Base-by-base conservation (phyloP, 805 yeast species). In the Wickerhamomyces alni region DNA sequence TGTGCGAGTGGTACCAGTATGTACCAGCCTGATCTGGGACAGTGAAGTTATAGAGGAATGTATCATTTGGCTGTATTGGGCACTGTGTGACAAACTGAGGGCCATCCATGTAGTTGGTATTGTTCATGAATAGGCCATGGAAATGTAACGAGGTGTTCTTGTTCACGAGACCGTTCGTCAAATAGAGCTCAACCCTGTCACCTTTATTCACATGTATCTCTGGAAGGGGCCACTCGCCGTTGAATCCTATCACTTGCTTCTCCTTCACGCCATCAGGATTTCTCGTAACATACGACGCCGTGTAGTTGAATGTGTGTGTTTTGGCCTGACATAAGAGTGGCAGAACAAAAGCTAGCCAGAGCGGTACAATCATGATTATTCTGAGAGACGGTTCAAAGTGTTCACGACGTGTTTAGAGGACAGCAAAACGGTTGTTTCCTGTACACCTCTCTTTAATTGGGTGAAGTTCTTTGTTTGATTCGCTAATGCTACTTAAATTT, bases 1-100 rank as follows among this genome's bases (percentile, higher is more conserved):
- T 69, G 52, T 84, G 94, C 5, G 87, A 78, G 57, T 84, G 94
- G 59, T 83, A 84, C 94, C 94, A 84, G 61, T 69, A 84, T n/a
- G 87, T 73, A 37, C 94, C 94, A 4, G 66, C 76, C 57, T 84
- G 89, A 45, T 75, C 70, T 8, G 61, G 69, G 9, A 82, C 81
- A 2, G 83, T 77, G 52, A 84, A 83, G 60, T 83, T 82, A 61
- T 84, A 84, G 33, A 79, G 57, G 55, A 70, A 72, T 2, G 87
- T 74, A 48, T 75, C 75, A 22, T 83, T 84, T 8, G 83, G 80
- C 31, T 77, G 72, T 44, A 84, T 80, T 26, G 91, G 91, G 63
- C 91, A 84, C 57, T 84, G 91, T 5, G 88, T 80, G 11, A 84
- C 81, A 72, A 74, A 73, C 53, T 78, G 80, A 3, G 93, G 88